Conservation (phyloP, 2,329 filamentous ascomycete genomes). For the Alternaria sp. region DNA sequence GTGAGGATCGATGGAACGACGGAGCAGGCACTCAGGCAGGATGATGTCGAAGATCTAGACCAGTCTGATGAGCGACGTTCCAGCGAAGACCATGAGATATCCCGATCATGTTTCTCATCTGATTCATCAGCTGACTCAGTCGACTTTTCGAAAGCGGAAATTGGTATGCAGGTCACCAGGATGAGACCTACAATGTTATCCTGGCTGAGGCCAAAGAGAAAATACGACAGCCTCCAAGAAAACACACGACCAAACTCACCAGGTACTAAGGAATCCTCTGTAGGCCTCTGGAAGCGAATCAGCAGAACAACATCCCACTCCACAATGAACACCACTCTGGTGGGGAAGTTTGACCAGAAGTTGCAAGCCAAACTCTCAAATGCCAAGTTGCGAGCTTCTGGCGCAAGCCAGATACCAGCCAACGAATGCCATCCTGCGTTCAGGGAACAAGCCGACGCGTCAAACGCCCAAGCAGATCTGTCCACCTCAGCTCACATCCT, state of each 20-base stretch:
- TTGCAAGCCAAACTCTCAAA: not conserved
- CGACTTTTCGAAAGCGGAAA: not conserved
- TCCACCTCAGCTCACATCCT: not conserved
- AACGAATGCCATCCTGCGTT: not conserved
- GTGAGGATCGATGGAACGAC: not conserved
- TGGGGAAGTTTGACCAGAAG: not conserved
- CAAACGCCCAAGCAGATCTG: not conserved
- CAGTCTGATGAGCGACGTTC: not conserved
- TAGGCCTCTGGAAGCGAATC: not conserved
- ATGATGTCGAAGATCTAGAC: not conserved
- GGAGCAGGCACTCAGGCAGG: not conserved
- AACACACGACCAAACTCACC: not conserved
- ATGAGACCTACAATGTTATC: not conserved
- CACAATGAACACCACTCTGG: not conserved
- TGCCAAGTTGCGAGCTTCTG: not conserved
- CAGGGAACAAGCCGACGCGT: not conserved
- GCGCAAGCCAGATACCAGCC: not conserved
- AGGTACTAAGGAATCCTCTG: not conserved
- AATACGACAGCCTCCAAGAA: not conserved
- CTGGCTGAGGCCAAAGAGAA: constrained; percentile 1
- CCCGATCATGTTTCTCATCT: constrained; percentile 3
- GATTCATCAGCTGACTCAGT: not conserved
- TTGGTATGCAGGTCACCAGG: not conserved
- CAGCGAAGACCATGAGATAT: not conserved
- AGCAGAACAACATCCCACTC: not conserved